Evolutionary conservation across 2,329 filamentous ascomycete species (phyloP), one percentile per base, ranked within the genome.

Genomic region (Xylaria hypoxylon): DNA sequence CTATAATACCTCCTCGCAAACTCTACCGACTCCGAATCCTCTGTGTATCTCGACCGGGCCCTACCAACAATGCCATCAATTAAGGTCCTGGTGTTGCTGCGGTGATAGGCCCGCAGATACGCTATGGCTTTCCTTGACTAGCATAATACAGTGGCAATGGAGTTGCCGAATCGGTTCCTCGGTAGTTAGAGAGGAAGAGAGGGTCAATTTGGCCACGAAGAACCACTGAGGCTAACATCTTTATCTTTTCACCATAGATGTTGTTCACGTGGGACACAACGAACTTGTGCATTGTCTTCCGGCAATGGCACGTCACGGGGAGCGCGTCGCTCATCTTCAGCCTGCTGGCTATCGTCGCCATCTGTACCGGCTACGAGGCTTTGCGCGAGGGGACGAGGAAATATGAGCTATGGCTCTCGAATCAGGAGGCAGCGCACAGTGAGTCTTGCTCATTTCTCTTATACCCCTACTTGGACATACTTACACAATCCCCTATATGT

Each of bases 211-310:
- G 4, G 35, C 10, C 38, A 50, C 24, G 6, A 15, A 31, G 24
- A 28, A 26, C 26, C 11, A 42, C 33, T 40, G 35, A 31, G 11
- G 55, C 67, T 69, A 59, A 69, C 59, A n/a, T 44, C 8, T 24
- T 22, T 22, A 26, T 28, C 17, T 45, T 44, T 38, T 50, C 19
- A 2, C n/a, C 40, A 17, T 22, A 97, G 94, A 98, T 97, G 95
- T 89, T 98, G 72, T 99, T 99, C 84, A 98, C 94, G 68, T 99
- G 95, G 95, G 89, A 94, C 79, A 95, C 94, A 2, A 88, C 86
- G 63, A 92, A 98, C 81, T 92, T 99, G 71, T 99, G 96, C 86
- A 96, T 99, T 80, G 88, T 99, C 79, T 99, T 98, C 85, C 87
- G 86, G 74, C 89, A 90, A 80, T 99, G 96, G 96, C 94, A 92